Evolutionary conservation across 2,329 filamentous ascomycete species (phyloP).

Genomic region (Penicillium sp.): DNA sequence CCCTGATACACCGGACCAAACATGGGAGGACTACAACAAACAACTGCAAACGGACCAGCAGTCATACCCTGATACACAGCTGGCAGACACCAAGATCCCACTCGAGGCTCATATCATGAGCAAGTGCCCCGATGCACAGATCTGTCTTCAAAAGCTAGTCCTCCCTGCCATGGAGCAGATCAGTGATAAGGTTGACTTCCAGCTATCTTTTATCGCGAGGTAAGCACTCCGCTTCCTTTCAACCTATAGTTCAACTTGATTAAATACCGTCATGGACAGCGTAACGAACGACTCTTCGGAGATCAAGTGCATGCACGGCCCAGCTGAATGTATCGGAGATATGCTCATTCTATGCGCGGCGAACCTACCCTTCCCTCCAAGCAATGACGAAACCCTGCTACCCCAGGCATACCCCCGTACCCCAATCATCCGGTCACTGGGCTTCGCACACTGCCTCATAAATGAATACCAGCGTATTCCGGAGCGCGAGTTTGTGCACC

Average conservation of each 20-base stretch:
- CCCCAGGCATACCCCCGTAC: conserved; percentile 60
- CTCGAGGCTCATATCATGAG: conserved; percentile 95
- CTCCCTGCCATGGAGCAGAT: conserved; percentile 81
- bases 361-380: conserved; percentile 51
- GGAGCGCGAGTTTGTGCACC: conserved; percentile 68
- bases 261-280: conserved; percentile 35
- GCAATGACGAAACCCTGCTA: conserved; percentile 15
- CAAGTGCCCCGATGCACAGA: conserved; percentile 88
- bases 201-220: conserved; percentile 82
- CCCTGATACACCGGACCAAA: background rate
- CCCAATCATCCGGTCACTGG: conserved; percentile 74
- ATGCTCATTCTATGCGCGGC: conserved; percentile 90
- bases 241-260: background rate
- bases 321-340: conserved; percentile 86
- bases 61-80: background rate
- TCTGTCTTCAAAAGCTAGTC: conserved; percentile 75
- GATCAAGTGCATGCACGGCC: conserved; percentile 83
- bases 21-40: background rate
- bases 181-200: conserved; percentile 82
- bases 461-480: conserved; percentile 74
- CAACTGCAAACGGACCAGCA: background rate
- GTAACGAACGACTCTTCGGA: conserved; percentile 69
- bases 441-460: conserved; percentile 87
- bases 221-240: conserved; percentile 37
- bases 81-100: conserved; percentile 51